Evolutionary conservation across 768 basidiomycete species (phyloP).

Genomic region (Pisolithus tinctorius): DNA sequence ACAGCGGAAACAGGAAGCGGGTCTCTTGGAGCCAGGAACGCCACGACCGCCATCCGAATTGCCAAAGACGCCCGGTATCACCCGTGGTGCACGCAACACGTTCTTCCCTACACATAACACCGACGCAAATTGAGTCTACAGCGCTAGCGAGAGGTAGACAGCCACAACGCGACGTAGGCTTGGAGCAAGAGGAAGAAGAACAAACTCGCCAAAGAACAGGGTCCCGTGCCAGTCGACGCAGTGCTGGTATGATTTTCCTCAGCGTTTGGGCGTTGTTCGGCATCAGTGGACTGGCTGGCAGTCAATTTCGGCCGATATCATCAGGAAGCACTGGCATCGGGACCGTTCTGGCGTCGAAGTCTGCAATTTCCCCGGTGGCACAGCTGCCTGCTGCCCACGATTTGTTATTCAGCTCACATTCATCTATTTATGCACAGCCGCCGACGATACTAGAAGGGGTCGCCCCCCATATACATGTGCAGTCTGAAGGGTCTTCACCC

Average conservation of each 20-base stretch:
- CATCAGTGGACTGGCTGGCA: slow-evolving; percentile 43
- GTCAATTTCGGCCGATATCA: slow-evolving; percentile 19
- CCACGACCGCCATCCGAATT: slow-evolving; percentile 22
- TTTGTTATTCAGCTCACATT: slow-evolving; percentile 6
- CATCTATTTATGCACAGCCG: slow-evolving; percentile 13
- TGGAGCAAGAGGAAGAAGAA: slow-evolving; percentile 21
- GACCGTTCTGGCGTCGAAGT: slow-evolving; percentile 35
- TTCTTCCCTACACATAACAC: slow-evolving; percentile 27
- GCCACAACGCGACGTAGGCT: slow-evolving; percentile 32
- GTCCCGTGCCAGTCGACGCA: slow-evolving; percentile 62
- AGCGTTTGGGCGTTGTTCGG: slow-evolving; percentile 71
- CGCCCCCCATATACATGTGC: slow-evolving; percentile 3
- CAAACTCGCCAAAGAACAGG: slow-evolving; percentile 25
- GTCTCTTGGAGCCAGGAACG: slow-evolving; percentile 68
- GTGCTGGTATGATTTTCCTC: slow-evolving; percentile 78
- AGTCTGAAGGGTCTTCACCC: slow-evolving; percentile 17
- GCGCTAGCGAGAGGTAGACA: slow-evolving; percentile 39
- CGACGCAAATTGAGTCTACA: slow-evolving; percentile 14
- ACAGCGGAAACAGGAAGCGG: slow-evolving; percentile 49
- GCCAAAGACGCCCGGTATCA: slow-evolving; percentile 31
- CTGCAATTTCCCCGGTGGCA: background rate
- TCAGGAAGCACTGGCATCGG: slow-evolving; percentile 35
- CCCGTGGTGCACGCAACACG: slow-evolving; percentile 27
- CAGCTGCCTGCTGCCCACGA: slow-evolving; percentile 8
- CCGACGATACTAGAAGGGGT: slow-evolving; percentile 6